A percentile compares a stretch with the other conserved stretches of the same genome.
Evolutionary conservation across 2,329 filamentous ascomycete species (phyloP).

Genomic region (Claviceps fusiformis): DNA sequence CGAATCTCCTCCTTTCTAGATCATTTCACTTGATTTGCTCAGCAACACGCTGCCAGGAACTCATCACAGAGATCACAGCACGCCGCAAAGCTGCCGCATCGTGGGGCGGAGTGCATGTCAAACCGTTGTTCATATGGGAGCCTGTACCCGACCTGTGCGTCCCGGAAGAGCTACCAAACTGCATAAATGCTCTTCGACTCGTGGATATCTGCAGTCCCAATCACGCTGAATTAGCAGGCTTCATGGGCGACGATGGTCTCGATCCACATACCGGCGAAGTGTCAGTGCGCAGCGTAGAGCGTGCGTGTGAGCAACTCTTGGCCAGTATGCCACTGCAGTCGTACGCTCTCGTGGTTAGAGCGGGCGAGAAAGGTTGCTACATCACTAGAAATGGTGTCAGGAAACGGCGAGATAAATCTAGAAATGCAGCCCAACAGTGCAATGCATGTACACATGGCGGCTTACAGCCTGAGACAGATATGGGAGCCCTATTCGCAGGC

Average conservation of each 20-base stretch:
- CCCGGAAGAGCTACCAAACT: conserved; percentile 51
- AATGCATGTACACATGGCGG: conserved; percentile 35
- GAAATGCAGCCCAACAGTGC: conserved; percentile 12
- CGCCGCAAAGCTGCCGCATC: conserved; percentile 32
- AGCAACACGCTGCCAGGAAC: conserved; percentile 58
- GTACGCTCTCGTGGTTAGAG: conserved; percentile 55
- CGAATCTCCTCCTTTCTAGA: conserved; percentile 52
- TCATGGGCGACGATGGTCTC: conserved; percentile 54
- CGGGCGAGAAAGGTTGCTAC: conserved; percentile 60
- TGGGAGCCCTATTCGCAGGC: conserved; percentile 47
- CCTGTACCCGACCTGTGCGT: conserved; percentile 82
- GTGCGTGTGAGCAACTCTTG: conserved; percentile 48
- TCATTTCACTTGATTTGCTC: conserved; percentile 85
- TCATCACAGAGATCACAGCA: conserved; percentile 57
- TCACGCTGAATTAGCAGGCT: conserved; percentile 72
- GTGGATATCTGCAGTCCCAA: conserved; percentile 65
- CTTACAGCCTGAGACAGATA: conserved; percentile 46
- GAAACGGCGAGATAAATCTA: conserved; percentile 12
- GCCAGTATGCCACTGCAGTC: conserved; percentile 50
- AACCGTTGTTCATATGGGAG: conserved; percentile 83
- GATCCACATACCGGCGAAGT: conserved; percentile 42
- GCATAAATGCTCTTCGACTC: conserved; percentile 47
- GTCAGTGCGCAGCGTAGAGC: conserved; percentile 38
- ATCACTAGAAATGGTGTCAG: conserved; percentile 44
- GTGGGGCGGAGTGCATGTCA: conserved; percentile 23